These are phyloP conservation scores for Fusarium beomiforme DNA, from an alignment of 2,329 filamentous ascomycete species.

Conservation along the genomic window DNA sequence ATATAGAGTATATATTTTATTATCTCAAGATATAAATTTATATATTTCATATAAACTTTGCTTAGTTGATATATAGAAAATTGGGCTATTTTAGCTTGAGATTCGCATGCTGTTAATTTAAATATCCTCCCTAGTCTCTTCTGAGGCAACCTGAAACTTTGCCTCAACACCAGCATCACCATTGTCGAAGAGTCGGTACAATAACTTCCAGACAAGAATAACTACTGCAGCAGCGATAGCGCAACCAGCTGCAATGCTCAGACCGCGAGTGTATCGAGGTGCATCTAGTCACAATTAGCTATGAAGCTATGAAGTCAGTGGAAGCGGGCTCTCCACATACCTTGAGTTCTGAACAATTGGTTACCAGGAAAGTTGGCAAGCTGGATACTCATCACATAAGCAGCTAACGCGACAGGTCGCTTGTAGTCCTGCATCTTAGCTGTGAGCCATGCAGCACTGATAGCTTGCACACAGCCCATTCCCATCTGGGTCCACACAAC, in stretches of 20 bases:
- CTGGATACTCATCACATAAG: slow-evolving; percentile 47
- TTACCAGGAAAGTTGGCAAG: slow-evolving; percentile 46
- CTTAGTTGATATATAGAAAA: too few species aligned
- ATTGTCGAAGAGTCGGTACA: slow-evolving; percentile 43
- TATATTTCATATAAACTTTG: too few species aligned
- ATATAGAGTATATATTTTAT: too few species aligned
- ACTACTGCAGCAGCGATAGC: slow-evolving; percentile 39
- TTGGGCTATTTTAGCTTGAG: too few species aligned
- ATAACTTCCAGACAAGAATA: slow-evolving; percentile 44
- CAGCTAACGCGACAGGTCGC: slow-evolving; percentile 43
- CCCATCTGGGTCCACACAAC: slow-evolving; percentile 47
- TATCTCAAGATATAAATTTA: too few species aligned
- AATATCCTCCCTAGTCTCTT: background rate
- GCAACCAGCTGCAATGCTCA: slow-evolving; percentile 41
- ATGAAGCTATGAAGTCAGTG: background rate
- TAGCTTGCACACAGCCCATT: slow-evolving; percentile 46
- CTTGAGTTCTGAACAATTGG: slow-evolving; percentile 43
- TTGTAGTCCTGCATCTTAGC: slow-evolving; percentile 45
- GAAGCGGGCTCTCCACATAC: background rate
- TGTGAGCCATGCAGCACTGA: slow-evolving; percentile 45
- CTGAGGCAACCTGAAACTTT: background rate
- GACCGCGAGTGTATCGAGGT: slow-evolving; percentile 39
- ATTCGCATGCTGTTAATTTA: background rate
- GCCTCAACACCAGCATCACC: slow-evolving; percentile 42
- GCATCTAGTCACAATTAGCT: slow-evolving; percentile 28